Evolutionary conservation across 2,329 filamentous ascomycete species (phyloP), one percentile per base, ranked within the genome.

Genomic region (Elsinoe batatas): DNA sequence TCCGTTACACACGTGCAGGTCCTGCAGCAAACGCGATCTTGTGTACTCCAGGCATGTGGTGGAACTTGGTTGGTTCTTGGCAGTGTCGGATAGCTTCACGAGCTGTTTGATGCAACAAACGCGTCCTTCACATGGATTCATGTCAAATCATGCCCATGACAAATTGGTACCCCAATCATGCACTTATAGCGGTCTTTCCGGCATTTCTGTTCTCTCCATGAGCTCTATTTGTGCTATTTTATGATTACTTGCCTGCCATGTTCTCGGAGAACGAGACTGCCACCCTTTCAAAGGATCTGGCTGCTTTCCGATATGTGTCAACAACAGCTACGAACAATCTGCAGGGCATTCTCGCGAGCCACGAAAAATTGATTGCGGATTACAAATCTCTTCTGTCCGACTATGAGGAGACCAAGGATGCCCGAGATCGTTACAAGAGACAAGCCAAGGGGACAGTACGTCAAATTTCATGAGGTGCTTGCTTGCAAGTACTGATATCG

Each of bases 371-470:
- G 5, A 67, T 83, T n/a, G 71, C 75, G 5, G 72, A 76, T 57
- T 82, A 83, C 66, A 77, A 72, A 57, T 70, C 72, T 0, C 69
- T 83, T 30, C 80, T 78, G 62, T 79, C 74, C 58, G 77, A 81
- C 58, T 80, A 77, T 54, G 79, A 82, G 59, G 76, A 81, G 59
- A 77, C 78, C 58, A 74, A 76, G 38, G 76, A 78, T 49, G 67
- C 72, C 0, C 69, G 77, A 3, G 78, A 81, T 58, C 74, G 74
- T 40, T 81, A 80, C 69, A 81, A 81, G 62, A 73, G 76, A 61
- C 64, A 77, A 56, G 74, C 75, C 4, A 70, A 72, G 53, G 58
- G 62, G 26, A 32, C 20, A 5, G 53, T 55, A 46, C 26, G 42
- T 55, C 26, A 7, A 30, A 30, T 30, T 11, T 17, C 18, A 38